Conservation (phyloP, 1,284 basidiomycete genomes). For the Fomitopsis schrenkii region DNA sequence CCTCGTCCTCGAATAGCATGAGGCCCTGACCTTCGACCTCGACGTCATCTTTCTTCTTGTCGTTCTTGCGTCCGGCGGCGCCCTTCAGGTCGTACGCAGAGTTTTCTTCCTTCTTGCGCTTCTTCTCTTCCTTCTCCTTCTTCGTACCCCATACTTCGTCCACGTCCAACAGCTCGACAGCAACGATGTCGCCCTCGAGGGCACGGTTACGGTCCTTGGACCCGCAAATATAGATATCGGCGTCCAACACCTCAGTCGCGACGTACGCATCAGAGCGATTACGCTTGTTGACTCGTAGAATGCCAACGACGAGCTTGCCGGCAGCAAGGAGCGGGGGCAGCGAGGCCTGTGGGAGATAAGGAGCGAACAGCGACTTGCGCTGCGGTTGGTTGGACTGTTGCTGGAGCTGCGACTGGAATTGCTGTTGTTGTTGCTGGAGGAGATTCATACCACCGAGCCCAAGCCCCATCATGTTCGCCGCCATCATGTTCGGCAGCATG, state of each 20-base stretch:
- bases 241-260: conserved; percentile 97
- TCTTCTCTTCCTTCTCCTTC: conserved; percentile 99
- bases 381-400: conserved; percentile 88
- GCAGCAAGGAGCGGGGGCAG: conserved; percentile 96
- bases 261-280: conserved; percentile 99
- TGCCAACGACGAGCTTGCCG: conserved; percentile 97
- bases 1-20: conserved; percentile 96
- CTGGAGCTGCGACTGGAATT: conserved; percentile 87
- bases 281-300: conserved; percentile 97
- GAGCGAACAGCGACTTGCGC: conserved; percentile 98
- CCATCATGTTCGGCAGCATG: conserved; percentile 94
- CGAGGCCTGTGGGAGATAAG: conserved; percentile 97
- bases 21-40: conserved; percentile 99
- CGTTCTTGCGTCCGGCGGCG: conserved; percentile 79
- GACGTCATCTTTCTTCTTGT: conserved; percentile 99
- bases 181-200: conserved; percentile 97
- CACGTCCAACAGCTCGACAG: conserved; percentile 96
- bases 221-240: conserved; percentile 98
- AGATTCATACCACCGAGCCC: conserved; percentile 77
- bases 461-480: conserved; percentile 90
- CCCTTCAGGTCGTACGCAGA: conserved; percentile 84
- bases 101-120: conserved; percentile 99
- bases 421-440: conserved; percentile 85
- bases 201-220: conserved; percentile 99
- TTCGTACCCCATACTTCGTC: conserved; percentile 99